Base-by-base conservation (phyloP, 2,329 filamentous ascomycete species). In the Penicillium sp. region DNA sequence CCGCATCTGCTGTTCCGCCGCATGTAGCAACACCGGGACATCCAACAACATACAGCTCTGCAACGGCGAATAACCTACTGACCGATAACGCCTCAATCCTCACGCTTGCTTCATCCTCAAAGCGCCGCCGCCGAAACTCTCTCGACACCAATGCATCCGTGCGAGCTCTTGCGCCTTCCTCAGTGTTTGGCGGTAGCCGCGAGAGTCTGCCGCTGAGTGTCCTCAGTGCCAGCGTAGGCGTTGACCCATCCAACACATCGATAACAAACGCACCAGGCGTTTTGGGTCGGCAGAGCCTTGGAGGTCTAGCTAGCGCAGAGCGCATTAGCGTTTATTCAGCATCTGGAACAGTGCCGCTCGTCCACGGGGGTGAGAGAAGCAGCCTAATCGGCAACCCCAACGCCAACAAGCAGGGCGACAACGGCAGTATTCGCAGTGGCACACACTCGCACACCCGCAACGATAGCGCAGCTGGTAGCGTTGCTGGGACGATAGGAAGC, bases 401-500 rank as follows among this genome's bases (percentile, higher is more conserved):
- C 30, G 16, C 88, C 26, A 84, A 84, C 58, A 83, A 78, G 65
- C 78, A 79, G 51, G 84, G 81, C 5, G 90, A 96, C 63, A 89
- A 83, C 1, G 85, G 86, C 9, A 96, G 91, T 66, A 78, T 95
- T 28, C 83, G 90, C 54, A 96, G 90, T 69, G 90, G 89, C 0
- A 75, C 88, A 1, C 70, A 90, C 3, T 89, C 90, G 0, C 92
- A 96, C 70, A 84, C 83, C 2, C 82, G 90, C 60, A 87, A 90
- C 50, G 91, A 96, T 69, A 96, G 91, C 72, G 84, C 93, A 55
- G 88, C 80, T 60, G 88, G 89, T 24, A 93, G 89, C 70, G 86
- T 91, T 12, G 69, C 71, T 33, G 56, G 56, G 6, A 48, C 45
- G 12, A 57, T 52, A 18, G 83, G 60, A 74, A 58, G 42, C 76